A percentile compares a stretch with the other conserved stretches of the same genome.
These are phyloP conservation scores for Phytophthora cryptogea DNA, from an alignment of 352 stramenopile species.

Conservation along the genomic window DNA sequence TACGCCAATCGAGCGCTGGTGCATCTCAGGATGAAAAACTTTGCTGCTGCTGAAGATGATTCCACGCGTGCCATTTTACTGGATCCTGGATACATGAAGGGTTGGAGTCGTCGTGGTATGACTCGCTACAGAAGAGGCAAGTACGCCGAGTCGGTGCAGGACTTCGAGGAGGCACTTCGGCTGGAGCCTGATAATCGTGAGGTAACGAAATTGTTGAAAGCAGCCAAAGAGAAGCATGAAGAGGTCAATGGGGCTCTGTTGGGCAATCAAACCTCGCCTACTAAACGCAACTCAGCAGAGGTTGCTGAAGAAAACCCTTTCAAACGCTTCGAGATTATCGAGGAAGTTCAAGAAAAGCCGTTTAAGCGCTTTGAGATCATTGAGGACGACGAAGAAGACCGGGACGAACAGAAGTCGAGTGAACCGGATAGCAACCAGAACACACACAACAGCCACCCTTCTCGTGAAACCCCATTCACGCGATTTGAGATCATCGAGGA, in stretches of 20 bases:
- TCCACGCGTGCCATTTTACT: constrained; percentile 76
- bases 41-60: constrained; percentile 87
- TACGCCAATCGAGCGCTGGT: constrained; percentile 90
- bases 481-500: constrained; percentile 74
- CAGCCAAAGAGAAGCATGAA: constrained; percentile 69
- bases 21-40: constrained; percentile 81
- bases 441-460: constrained; percentile 8
- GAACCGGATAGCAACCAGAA: constrained; percentile 20
- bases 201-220: constrained; percentile 80
- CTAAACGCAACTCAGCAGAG: constrained; percentile 1
- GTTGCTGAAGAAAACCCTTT: constrained; percentile 39
- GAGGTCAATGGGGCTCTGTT: constrained; percentile 57
- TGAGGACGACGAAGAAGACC: constrained; percentile 40
- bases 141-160: constrained; percentile 79
- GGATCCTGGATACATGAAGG: constrained; percentile 89
- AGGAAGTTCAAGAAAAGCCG: constrained; percentile 38
- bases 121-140: constrained; percentile 86
- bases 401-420: constrained; percentile 2
- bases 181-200: constrained; percentile 76
- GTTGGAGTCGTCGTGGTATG: constrained; percentile 87
- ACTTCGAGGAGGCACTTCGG: constrained; percentile 76
- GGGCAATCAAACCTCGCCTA: constrained; percentile 31
- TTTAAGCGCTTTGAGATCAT: constrained; percentile 74
- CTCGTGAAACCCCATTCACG: constrained; percentile 41
- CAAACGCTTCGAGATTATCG: constrained; percentile 76